phyloP scores from a whole-genome alignment of 805 yeast species.

The Monosporozyma solicola region DNA sequence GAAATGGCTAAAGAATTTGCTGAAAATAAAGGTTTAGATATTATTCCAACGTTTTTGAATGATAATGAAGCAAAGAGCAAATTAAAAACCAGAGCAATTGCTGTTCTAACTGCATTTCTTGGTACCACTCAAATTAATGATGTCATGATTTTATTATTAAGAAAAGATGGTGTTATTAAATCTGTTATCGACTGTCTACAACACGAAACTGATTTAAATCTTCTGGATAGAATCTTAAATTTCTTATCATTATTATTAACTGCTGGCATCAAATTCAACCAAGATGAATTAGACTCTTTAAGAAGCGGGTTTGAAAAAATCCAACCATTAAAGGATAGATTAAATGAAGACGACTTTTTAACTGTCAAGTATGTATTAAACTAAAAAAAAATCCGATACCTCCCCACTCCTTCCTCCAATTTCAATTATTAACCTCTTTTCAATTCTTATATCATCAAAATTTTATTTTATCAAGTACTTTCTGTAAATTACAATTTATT shows the following conservation, averaged over 20 bases:
- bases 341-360: constrained; percentile 47
- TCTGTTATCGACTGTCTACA: constrained; percentile 22
- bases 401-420: constrained; percentile 3
- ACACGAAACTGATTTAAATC: constrained; percentile 33
- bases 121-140: constrained; percentile 42
- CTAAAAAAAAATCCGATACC: neutral
- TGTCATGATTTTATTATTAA: constrained; percentile 28
- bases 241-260: constrained; percentile 40
- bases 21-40: constrained; percentile 52
- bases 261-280: constrained; percentile 38
- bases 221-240: constrained; percentile 49
- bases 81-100: constrained; percentile 44
- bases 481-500: constrained; percentile 30
- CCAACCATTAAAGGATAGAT: constrained; percentile 37
- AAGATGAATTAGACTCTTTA: constrained; percentile 35
- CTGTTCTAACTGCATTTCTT: constrained; percentile 50
- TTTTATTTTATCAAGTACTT: constrained; percentile 22
- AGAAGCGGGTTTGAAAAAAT: constrained; percentile 31
- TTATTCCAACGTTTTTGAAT: constrained; percentile 31
- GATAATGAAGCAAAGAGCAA: constrained; percentile 28
- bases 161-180: constrained; percentile 28
- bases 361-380: constrained; percentile 38
- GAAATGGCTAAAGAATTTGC: constrained; percentile 49
- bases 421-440: neutral
- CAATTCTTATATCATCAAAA: neutral